These are phyloP conservation scores for Saksenaea vasiformis DNA, from an alignment of 371 early-diverging fungal genomes.

Conservation along the genomic window DNA sequence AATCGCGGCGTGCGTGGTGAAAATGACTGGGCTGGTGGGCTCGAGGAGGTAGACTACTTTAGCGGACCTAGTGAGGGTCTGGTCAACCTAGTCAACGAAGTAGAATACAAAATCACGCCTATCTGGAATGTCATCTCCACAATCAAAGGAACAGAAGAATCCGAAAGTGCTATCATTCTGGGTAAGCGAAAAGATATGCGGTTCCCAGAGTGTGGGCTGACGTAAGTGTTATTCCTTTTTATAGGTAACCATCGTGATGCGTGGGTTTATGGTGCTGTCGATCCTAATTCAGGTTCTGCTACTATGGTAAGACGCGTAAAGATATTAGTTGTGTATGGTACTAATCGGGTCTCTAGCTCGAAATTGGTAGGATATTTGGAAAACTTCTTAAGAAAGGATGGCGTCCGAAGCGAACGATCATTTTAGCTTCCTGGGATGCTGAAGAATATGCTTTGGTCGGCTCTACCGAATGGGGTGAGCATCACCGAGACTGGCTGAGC, in stretches of 20 bases:
- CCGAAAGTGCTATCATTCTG: slow-evolving; percentile 58
- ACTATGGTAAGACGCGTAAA: slow-evolving; percentile 39
- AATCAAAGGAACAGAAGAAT: slow-evolving; percentile 59
- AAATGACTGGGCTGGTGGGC: slow-evolving; percentile 51
- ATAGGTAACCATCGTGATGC: slow-evolving; percentile 69
- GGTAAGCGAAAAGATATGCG: slow-evolving; percentile 24
- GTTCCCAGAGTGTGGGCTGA: background rate
- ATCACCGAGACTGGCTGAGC: slow-evolving; percentile 52
- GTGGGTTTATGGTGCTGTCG: slow-evolving; percentile 70
- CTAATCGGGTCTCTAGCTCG: slow-evolving; percentile 26
- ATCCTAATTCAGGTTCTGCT: slow-evolving; percentile 67
- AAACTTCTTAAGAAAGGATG: slow-evolving; percentile 55
- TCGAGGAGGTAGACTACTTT: slow-evolving; percentile 50
- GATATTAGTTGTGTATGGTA: background rate
- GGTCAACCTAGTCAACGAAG: slow-evolving; percentile 55
- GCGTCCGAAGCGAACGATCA: slow-evolving; percentile 60
- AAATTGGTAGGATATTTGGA: slow-evolving; percentile 52
- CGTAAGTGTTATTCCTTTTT: background rate
- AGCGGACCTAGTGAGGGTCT: slow-evolving; percentile 56
- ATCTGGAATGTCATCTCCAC: slow-evolving; percentile 68
- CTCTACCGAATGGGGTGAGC: slow-evolving; percentile 67
- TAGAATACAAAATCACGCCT: slow-evolving; percentile 57
- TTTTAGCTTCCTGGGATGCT: slow-evolving; percentile 67
- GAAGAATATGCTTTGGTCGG: slow-evolving; percentile 64
- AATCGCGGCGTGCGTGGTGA: slow-evolving; percentile 42